These are phyloP conservation scores for Prunus salicina DNA, from an alignment of 306 rosid species.

Conservation along the genomic window DNA sequence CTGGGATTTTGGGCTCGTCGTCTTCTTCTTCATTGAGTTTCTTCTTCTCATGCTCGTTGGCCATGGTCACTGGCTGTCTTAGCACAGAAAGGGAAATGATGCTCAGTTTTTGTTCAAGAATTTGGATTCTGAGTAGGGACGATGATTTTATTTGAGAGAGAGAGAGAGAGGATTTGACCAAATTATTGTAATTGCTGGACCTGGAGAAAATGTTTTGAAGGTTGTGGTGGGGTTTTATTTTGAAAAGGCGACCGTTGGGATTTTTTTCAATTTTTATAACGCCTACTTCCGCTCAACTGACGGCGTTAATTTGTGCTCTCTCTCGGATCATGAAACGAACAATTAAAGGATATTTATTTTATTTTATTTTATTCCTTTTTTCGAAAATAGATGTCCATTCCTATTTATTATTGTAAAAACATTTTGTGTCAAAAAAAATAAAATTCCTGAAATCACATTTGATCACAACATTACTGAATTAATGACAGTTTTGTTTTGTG, in stretches of 20 bases:
- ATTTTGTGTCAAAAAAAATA: no score
- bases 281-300: background rate
- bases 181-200: background rate
- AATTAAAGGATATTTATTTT: no score
- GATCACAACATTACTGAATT: no score
- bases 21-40: background rate
- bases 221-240: slow-evolving; percentile 11
- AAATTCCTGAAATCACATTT: no score
- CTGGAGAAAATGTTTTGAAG: background rate
- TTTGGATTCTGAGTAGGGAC: background rate
- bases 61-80: slow-evolving; percentile 24
- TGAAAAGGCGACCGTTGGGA: slow-evolving; percentile 33
- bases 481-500: no score
- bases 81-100: background rate
- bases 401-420: no score
- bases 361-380: no score
- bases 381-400: no score
- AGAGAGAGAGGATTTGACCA: background rate
- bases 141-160: background rate
- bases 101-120: background rate
- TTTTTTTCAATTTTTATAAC: background rate
- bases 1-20: slow-evolving; percentile 49
- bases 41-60: slow-evolving; percentile 11
- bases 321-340: background rate
- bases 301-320: background rate